Evolutionary conservation across 345 rosid species (phyloP).

Genomic region (Hypericum perforatum): DNA sequence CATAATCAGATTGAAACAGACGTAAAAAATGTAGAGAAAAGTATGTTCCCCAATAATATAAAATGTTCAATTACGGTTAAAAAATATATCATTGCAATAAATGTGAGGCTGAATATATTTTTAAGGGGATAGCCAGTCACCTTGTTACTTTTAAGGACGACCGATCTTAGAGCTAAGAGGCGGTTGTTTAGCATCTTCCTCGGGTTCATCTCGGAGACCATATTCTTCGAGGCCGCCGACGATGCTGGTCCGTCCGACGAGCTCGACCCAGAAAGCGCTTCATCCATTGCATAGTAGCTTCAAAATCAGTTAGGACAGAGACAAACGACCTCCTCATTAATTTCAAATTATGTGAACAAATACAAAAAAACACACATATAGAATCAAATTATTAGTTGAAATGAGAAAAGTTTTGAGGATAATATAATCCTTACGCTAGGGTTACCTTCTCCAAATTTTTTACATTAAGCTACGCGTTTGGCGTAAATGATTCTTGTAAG

Average conservation of each 20-base stretch:
- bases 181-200: neutral
- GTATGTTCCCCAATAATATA: too few relatives aligned
- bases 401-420: too few relatives aligned
- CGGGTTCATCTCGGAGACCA: slow-evolving; percentile 8
- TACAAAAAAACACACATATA: neutral
- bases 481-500: too few relatives aligned
- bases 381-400: too few relatives aligned
- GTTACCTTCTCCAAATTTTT: too few relatives aligned
- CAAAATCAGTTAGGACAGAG: neutral
- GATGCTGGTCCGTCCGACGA: neutral
- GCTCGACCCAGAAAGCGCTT: slow-evolving; percentile 56
- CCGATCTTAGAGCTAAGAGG: neutral
- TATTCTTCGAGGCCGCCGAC: slow-evolving; percentile 1
- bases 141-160: slow-evolving; percentile 27
- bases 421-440: too few relatives aligned
- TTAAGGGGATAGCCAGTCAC: slow-evolving; percentile 14
- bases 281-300: slow-evolving; percentile 45
- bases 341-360: neutral
- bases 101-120: too few relatives aligned
- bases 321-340: neutral
- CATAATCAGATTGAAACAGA: too few relatives aligned
- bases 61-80: too few relatives aligned
- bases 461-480: too few relatives aligned
- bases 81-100: too few relatives aligned
- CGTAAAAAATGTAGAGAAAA: too few relatives aligned